Conservation (phyloP, 2,329 filamentous ascomycete genomes). For the Metarhizium robertsii region DNA sequence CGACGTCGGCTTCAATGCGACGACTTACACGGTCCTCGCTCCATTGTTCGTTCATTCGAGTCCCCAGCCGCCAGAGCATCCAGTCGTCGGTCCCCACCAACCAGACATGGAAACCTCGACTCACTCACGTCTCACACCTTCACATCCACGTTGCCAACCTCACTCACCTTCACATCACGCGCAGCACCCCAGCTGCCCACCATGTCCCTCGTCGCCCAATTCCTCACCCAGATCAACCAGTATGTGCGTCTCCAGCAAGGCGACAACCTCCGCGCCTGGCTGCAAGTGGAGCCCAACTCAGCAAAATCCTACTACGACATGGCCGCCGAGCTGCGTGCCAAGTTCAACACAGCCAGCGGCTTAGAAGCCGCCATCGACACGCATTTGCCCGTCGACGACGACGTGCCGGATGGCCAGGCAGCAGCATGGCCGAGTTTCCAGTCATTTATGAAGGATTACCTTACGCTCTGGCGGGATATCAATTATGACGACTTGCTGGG, state of each 20-base stretch:
- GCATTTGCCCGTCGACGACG: constrained; percentile 54
- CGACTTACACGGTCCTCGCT: too few species aligned
- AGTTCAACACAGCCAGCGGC: constrained; percentile 40
- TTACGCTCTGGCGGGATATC: constrained; percentile 73
- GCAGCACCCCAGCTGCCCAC: neutral
- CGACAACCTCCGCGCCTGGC: constrained; percentile 54
- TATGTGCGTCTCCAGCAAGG: constrained; percentile 54
- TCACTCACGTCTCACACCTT: constrained; percentile 4
- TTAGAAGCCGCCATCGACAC: constrained; percentile 56
- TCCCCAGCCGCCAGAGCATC: too few species aligned
- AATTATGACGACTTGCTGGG: constrained; percentile 65
- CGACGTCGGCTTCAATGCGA: too few species aligned
- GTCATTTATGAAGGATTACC: constrained; percentile 71
- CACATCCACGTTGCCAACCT: constrained; percentile 3
- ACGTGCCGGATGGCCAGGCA: constrained; percentile 53
- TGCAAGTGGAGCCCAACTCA: constrained; percentile 66
- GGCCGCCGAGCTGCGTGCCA: constrained; percentile 53
- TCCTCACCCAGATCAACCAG: constrained; percentile 53
- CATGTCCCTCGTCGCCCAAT: constrained; percentile 59
- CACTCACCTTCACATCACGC: constrained; percentile 1
- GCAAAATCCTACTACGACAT: constrained; percentile 59
- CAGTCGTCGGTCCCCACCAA: too few species aligned
- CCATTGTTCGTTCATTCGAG: too few species aligned
- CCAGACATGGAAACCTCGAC: neutral
- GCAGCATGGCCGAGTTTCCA: constrained; percentile 69